phyloP scores from a whole-genome alignment of 306 rosid species.

The Notholithocarpus densiflorus region DNA sequence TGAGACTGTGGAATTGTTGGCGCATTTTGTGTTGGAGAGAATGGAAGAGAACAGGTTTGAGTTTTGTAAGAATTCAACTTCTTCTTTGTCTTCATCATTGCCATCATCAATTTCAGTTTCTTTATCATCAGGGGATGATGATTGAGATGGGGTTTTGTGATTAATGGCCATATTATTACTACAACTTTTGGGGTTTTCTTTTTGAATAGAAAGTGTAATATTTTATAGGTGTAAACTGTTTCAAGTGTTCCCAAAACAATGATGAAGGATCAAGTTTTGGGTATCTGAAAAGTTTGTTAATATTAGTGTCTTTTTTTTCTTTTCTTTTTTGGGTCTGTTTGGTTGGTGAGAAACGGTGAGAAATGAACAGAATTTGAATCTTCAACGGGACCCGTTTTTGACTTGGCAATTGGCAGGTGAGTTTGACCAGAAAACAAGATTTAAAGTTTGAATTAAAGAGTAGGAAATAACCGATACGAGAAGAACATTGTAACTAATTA shows the following conservation, averaged over 20 bases:
- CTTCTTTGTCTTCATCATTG: slow-evolving; percentile 7
- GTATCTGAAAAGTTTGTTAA: neutral
- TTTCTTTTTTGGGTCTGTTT: neutral
- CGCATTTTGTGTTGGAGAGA: slow-evolving; percentile 53
- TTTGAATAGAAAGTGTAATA: slow-evolving; percentile 17
- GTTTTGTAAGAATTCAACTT: slow-evolving; percentile 48
- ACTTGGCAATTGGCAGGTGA: neutral
- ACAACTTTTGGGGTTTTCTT: neutral
- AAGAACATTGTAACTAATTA: too few species aligned
- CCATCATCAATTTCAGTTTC: slow-evolving; percentile 19
- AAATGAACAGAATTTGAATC: slow-evolving; percentile 19
- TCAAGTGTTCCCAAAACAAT: neutral
- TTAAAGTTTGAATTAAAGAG: neutral
- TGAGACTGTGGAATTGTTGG: slow-evolving; percentile 50
- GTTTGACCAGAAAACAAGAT: neutral
- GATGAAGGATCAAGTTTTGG: slow-evolving; percentile 15
- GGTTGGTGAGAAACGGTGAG: slow-evolving; percentile 8
- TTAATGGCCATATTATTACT: slow-evolving; percentile 26
- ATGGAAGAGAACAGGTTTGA: neutral
- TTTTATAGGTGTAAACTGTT: slow-evolving; percentile 20
- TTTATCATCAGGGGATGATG: slow-evolving; percentile 17
- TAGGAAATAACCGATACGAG: too few species aligned
- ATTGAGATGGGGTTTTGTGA: slow-evolving; percentile 2
- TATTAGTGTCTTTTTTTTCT: too few species aligned
- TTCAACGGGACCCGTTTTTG: neutral